Conservation (phyloP, 345 rosid genomes). For the Dovyalis caffra region DNA sequence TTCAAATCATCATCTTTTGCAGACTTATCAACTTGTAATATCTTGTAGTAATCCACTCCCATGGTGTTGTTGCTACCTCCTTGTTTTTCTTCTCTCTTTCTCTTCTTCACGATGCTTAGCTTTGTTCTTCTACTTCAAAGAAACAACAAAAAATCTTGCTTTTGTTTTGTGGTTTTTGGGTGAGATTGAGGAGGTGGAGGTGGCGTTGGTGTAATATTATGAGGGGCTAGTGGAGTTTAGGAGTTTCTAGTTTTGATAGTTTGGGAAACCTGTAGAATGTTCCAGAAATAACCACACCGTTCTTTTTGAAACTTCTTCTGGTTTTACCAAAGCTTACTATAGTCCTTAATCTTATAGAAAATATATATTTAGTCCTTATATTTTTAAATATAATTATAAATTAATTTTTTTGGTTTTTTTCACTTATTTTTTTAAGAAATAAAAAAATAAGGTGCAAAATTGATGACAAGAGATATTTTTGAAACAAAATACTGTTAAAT, state of each 20-base stretch:
- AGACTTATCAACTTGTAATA: slow-evolving; percentile 19
- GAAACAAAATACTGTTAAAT: no score
- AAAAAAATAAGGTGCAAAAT: no score
- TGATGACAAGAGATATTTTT: no score
- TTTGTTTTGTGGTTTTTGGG: background rate
- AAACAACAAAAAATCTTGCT: background rate
- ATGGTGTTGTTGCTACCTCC: background rate
- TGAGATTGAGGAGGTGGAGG: background rate
- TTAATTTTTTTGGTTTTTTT: no score
- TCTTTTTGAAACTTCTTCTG: background rate
- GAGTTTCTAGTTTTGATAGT: background rate
- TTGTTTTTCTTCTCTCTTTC: slow-evolving; percentile 1
- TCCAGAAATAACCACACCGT: slow-evolving; percentile 2
- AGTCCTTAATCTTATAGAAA: no score
- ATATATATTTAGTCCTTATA: no score
- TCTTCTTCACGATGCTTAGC: background rate
- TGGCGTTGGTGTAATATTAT: no score
- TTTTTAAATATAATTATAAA: no score
- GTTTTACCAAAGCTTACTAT: no score
- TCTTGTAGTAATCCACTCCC: slow-evolving; percentile 32
- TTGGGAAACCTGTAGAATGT: slow-evolving; percentile 8
- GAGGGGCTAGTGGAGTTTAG: no score
- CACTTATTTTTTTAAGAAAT: no score
- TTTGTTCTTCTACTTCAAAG: background rate
- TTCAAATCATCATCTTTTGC: slow-evolving; percentile 30